A percentile compares a stretch with the other conserved stretches of the same genome.
Conservation (phyloP, 2,329 filamentous ascomycete species). For the Cladosporium sphaerospermum region DNA sequence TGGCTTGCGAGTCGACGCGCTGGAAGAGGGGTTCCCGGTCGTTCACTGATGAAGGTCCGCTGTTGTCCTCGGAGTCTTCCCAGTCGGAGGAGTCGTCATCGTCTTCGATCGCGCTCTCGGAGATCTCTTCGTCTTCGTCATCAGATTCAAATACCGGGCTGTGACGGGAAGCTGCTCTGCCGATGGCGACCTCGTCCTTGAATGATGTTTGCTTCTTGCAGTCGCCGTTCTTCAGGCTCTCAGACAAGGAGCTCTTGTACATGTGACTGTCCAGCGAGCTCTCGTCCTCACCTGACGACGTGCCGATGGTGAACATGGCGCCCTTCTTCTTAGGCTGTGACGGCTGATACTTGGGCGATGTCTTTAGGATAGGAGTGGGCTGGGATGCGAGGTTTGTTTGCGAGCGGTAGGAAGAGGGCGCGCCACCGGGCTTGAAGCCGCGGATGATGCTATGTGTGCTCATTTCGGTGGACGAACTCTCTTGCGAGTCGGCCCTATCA, state of each 20-base stretch:
- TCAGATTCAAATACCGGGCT: slow-evolving; percentile 56
- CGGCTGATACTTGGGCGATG: slow-evolving; percentile 30
- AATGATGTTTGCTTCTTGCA: slow-evolving; percentile 76
- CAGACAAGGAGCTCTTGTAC: slow-evolving; percentile 48
- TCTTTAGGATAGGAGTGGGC: slow-evolving; percentile 56
- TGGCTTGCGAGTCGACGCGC: slow-evolving; percentile 80
- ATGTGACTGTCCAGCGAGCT: slow-evolving; percentile 65
- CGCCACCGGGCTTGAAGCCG: slow-evolving; percentile 74
- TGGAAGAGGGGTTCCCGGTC: slow-evolving; percentile 71
- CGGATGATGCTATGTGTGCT: slow-evolving; percentile 68
- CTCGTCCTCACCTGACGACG: slow-evolving; percentile 77
- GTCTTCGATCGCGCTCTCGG: slow-evolving; percentile 72
- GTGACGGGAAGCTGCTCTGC: slow-evolving; percentile 46
- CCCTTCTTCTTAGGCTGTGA: slow-evolving; percentile 52
- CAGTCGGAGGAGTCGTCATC: slow-evolving; percentile 43
- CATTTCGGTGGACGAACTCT: slow-evolving; percentile 58
- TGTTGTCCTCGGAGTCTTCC: slow-evolving; percentile 65
- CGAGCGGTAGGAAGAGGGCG: slow-evolving; percentile 62
- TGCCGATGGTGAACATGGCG: slow-evolving; percentile 66
- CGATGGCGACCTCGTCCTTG: slow-evolving; percentile 65
- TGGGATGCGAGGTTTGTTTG: slow-evolving; percentile 50
- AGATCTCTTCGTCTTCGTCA: slow-evolving; percentile 55
- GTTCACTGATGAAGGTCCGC: slow-evolving; percentile 67
- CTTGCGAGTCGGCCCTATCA: slow-evolving; percentile 38
- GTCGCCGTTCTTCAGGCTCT: slow-evolving; percentile 45